Percentiles rank a stretch among this genome's conserved stretches.
Evolutionary conservation across 2,329 filamentous ascomycete species (phyloP).

Genomic region (Mollisia scopiformis): DNA sequence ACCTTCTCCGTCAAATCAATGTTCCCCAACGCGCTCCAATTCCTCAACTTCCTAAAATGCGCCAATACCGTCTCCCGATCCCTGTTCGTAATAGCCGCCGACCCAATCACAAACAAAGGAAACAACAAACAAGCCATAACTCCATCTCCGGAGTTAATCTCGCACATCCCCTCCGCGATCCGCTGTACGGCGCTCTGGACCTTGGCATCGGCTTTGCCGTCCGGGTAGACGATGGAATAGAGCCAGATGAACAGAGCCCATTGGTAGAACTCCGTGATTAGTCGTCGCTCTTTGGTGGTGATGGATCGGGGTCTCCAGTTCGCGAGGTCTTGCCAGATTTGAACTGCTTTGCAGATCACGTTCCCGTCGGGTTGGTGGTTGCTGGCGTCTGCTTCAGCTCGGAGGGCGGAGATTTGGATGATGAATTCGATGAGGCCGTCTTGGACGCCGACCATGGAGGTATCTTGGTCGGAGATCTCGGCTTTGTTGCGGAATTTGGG

Average conservation of each 20-base stretch:
- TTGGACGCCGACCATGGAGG: conserved; percentile 19
- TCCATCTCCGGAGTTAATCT: conserved; percentile 20
- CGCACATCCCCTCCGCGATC: conserved; percentile 14
- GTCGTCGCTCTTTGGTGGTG: conserved; percentile 2
- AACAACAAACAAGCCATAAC: conserved; percentile 28
- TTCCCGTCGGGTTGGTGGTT: background rate
- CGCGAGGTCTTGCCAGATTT: conserved; percentile 24
- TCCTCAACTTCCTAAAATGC: conserved; percentile 21
- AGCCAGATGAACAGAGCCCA: conserved; percentile 28
- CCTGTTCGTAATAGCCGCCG: conserved; percentile 12
- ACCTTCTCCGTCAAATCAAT: conserved; percentile 19
- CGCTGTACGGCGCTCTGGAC: conserved; percentile 16
- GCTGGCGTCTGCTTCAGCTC: conserved; percentile 12
- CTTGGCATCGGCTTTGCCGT: conserved; percentile 5
- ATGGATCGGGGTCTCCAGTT: conserved; percentile 15
- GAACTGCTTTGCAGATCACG: conserved; percentile 11
- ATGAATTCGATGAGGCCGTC: conserved; percentile 25
- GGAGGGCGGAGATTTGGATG: conserved; percentile 22
- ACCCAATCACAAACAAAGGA: conserved; percentile 27
- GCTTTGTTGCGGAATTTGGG: conserved; percentile 8
- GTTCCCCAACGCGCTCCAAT: conserved; percentile 28
- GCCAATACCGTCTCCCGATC: conserved; percentile 13
- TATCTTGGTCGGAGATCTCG: background rate
- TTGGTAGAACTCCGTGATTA: conserved; percentile 20
- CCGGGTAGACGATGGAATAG: conserved; percentile 22